These are phyloP conservation scores for Melanomma pulvis-pyrius DNA, from an alignment of 495 filamentous ascomycete genomes.

Conservation along the genomic window DNA sequence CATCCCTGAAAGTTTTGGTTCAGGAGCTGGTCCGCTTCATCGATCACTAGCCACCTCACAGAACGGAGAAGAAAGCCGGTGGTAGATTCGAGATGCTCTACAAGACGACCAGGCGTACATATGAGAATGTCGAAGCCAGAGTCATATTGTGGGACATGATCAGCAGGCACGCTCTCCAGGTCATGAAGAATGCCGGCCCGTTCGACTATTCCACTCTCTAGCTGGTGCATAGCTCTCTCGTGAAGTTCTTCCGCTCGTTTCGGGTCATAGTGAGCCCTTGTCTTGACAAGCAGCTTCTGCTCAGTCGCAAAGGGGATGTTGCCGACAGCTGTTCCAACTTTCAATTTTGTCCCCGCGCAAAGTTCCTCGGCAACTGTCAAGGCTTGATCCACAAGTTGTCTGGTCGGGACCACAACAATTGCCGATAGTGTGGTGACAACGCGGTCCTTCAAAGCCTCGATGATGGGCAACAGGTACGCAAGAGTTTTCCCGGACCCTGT, in stretches of 20 bases:
- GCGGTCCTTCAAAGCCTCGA: slow-evolving; percentile 67
- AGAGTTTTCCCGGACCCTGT: slow-evolving; percentile 95
- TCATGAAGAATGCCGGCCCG: slow-evolving; percentile 52
- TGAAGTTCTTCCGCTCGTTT: slow-evolving; percentile 49
- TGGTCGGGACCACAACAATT: slow-evolving; percentile 82
- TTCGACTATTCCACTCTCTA: slow-evolving; percentile 39
- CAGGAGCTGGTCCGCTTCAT: slow-evolving; percentile 91
- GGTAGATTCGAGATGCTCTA: slow-evolving; percentile 86
- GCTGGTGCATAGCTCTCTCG: slow-evolving; percentile 37
- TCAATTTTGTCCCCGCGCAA: slow-evolving; percentile 63
- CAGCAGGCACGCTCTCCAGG: slow-evolving; percentile 50
- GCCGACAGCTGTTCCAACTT: slow-evolving; percentile 80
- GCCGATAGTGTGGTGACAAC: slow-evolving; percentile 67
- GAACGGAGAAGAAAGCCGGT: slow-evolving; percentile 74
- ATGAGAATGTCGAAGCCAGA: slow-evolving; percentile 87
- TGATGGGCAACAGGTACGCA: slow-evolving; percentile 83
- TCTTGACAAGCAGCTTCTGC: slow-evolving; percentile 65
- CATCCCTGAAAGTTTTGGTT: slow-evolving; percentile 93
- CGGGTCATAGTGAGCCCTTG: slow-evolving; percentile 64
- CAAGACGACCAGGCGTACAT: slow-evolving; percentile 87
- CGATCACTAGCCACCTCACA: slow-evolving; percentile 84
- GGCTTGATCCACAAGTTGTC: slow-evolving; percentile 86
- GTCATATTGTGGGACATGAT: slow-evolving; percentile 63
- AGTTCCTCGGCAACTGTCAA: slow-evolving; percentile 71
- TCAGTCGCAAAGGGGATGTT: slow-evolving; percentile 75